A percentile compares a stretch with the other conserved stretches of the same genome.
Evolutionary conservation across 768 basidiomycete genomes (phyloP).

Genomic region (Leccinum fibrillosum): DNA sequence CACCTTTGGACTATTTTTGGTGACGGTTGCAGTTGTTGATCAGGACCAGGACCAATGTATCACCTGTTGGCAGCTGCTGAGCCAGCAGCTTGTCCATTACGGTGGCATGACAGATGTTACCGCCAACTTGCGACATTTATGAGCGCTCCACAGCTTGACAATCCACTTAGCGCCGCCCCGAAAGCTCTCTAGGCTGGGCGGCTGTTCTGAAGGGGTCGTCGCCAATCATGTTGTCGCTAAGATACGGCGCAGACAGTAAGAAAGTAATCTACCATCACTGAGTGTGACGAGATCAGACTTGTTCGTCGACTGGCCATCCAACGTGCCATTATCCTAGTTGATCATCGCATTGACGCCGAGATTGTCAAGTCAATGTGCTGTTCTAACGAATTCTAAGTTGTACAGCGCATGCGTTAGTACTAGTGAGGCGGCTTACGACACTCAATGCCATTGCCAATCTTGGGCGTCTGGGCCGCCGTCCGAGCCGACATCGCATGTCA

Average conservation of each 20-base stretch:
- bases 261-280: not conserved
- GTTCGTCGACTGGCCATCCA: not conserved
- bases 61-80: not conserved
- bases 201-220: not conserved
- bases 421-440: not conserved
- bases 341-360: not conserved
- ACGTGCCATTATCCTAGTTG: not conserved
- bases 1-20: not conserved
- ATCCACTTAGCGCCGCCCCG: not conserved
- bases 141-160: not conserved
- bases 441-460: conserved; percentile 14
- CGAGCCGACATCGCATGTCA: conserved; percentile 3
- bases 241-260: not conserved
- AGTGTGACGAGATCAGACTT: not conserved
- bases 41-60: not conserved
- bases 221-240: not conserved
- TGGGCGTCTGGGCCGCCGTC: not conserved
- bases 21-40: not conserved
- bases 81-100: not conserved
- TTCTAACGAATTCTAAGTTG: not conserved
- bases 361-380: not conserved
- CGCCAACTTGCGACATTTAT: not conserved
- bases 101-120: not conserved
- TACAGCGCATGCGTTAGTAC: not conserved
- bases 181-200: not conserved